Evolutionary conservation across 108 stramenopile genomes (phyloP), one percentile per base, ranked within the genome.

Genomic region (Schizochytrium sp.): DNA sequence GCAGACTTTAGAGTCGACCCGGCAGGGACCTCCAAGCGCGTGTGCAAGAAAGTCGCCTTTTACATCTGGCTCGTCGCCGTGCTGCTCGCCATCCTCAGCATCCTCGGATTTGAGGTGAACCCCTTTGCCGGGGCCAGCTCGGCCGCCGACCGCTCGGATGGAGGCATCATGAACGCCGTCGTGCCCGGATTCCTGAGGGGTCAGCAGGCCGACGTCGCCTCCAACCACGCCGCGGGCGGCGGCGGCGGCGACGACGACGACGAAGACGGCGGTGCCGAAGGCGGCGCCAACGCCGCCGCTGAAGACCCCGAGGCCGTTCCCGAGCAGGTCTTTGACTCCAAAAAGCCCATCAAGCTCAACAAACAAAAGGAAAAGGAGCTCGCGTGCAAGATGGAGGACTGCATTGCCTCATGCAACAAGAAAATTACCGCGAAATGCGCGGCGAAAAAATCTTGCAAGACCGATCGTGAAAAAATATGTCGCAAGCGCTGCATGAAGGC

Each of bases 401-500:
- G 76, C 76, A 53, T 53, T 12, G 4, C 23, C 23, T 47, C 76
- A 23, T 83, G 76, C 76, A 83, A 83, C 51, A 83, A 83, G 23
- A 83, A 83, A 45, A 83, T 83, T 45, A 83, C 45, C 12, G n/a
- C 76, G 10, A 83, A 83, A 1, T 83, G 76, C 51, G 76, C 76
- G 16, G 76, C 76, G 43, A 83, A 53, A 53, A 83, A 83, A 45
- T 25, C 76, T 0, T 83, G 76, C 76, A 83, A 83, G 51, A 23
- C 76, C 18, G 76, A 83, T 23, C 76, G 76, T 23, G 76, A 83
- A 23, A 83, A 83, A 5, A 53, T 83, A 3, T 83, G 76, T 5
- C 45, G 51, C 12, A 47, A 53, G 12, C 76, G 76, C 76, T 83
- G 76, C 76, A 47, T 83, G 48, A 83, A 83, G 76, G 76, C 76